Base-by-base conservation (phyloP, 148 eudicot species). In the Rhododendron henanense region DNA sequence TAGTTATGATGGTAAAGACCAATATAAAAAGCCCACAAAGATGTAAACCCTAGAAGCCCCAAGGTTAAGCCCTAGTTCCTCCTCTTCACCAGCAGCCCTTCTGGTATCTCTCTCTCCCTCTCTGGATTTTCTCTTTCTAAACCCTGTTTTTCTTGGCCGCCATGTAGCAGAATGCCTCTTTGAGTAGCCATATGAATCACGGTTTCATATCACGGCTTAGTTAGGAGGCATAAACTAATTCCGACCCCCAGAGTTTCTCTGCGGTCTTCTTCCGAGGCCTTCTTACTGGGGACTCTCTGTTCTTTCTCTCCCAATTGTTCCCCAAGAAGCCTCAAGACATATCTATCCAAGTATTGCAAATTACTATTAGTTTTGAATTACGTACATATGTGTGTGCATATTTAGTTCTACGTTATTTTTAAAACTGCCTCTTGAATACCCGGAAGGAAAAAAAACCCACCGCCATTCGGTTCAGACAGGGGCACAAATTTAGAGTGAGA, bases 401-500 rank as follows among this genome's bases (percentile, higher is more conserved):
- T 75, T 16, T 71, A 4, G 76, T 5, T 71, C 7, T 71, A 2
- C 19, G 33, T 31, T 31, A 11, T n/a, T 71, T 21, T 59, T 19
- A 4, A 5, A 75, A 75, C 39, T 19, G 79, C 79, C 79, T 75
- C 79, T 75, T 39, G 79, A 75, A 75, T 75, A 75, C 7, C 79
- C 79, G 79, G 47, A 75, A 16, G 79, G 79, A 75, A 39, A 33
- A 73, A 55, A 73, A 19, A 15, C 19, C 25, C 78, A 35, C 39
- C 14, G 47, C 79, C 79, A 19, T 75, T 75, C 79, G 79, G 79
- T 75, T 75, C 79, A 75, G 79, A 75, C 79, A 75, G 79, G 79
- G 79, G 79, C 79, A 18, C 48, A 75, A 75, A 75, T 5, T 75
- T 7, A 75, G 79, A 35, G 61, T 55, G 44, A 18, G 78, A 74